Conservation (phyloP, 495 filamentous ascomycete species). For the Staphylotrichum tortipilum region DNA sequence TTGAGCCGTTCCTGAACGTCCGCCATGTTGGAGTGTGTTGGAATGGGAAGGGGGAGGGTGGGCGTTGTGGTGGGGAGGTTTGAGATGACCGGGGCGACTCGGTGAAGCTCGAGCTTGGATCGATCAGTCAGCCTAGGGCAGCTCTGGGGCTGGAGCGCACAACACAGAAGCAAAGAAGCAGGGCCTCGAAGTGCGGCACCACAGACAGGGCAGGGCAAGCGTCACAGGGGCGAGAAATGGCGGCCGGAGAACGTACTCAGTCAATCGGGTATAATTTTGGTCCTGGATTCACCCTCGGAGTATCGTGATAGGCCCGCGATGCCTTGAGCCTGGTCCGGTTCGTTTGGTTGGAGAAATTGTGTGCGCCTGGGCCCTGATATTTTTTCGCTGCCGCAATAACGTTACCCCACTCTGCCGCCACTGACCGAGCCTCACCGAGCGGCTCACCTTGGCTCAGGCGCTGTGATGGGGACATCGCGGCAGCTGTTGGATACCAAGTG, state of each 20-base stretch:
- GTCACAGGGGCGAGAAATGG: constrained; percentile 1
- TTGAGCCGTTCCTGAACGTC: constrained; percentile 61
- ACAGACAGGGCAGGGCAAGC: background rate
- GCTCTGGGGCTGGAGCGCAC: constrained; percentile 2
- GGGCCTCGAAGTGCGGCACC: background rate
- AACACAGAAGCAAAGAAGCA: too few relatives aligned
- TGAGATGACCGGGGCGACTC: constrained; percentile 15
- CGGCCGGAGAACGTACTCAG: constrained; percentile 16
- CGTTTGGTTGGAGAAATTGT: constrained; percentile 31
- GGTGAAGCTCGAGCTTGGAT: constrained; percentile 17
- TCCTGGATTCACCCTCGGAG: constrained; percentile 12
- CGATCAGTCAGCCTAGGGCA: constrained; percentile 13
- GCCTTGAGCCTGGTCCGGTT: constrained; percentile 17
- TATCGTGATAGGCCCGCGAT: constrained; percentile 23
- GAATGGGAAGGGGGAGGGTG: too few relatives aligned
- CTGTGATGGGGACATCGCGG: too few relatives aligned
- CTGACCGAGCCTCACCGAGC: constrained; percentile 12
- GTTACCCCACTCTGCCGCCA: constrained; percentile 22
- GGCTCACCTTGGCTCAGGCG: constrained; percentile 6
- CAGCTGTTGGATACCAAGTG: too few relatives aligned
- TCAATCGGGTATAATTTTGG: constrained; percentile 13
- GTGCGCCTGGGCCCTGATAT: constrained; percentile 26
- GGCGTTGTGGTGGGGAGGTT: constrained; percentile 15
- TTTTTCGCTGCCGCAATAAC: constrained; percentile 31
- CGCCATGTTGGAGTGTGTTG: constrained; percentile 46